phyloP scores from a whole-genome alignment of 2,329 filamentous ascomycete genomes.

The Fusarium redolens region DNA sequence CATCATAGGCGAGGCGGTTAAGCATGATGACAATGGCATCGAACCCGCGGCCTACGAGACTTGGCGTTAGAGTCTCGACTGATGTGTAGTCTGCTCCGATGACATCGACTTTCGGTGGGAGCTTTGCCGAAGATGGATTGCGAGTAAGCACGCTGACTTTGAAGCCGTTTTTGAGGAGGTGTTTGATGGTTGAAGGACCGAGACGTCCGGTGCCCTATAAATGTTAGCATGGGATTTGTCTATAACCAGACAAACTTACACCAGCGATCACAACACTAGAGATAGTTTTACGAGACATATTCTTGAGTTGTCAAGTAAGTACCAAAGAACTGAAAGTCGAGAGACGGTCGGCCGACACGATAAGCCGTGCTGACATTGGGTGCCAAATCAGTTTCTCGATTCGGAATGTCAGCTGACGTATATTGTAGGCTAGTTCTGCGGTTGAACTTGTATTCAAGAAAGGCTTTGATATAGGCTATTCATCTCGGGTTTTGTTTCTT shows the following conservation, averaged over 20 bases:
- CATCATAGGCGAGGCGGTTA: slow-evolving; percentile 1
- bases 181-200: neutral
- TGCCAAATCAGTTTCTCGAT: rapidly evolving
- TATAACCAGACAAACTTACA: neutral
- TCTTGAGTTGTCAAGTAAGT: rapidly evolving
- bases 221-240: rapidly evolving
- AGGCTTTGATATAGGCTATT: neutral
- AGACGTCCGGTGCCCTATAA: slow-evolving; percentile 9
- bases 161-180: neutral
- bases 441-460: neutral
- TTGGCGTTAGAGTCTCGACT: neutral
- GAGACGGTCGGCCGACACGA: rapidly evolving
- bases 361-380: neutral
- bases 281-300: neutral
- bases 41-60: neutral
- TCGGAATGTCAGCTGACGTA: neutral
- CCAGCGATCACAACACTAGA: neutral
- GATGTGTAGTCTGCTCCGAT: slow-evolving; percentile 12
- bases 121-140: neutral
- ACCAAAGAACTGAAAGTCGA: rapidly evolving
- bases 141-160: slow-evolving; percentile 11
- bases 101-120: rapidly evolving
- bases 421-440: rapidly evolving
- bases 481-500: rapidly evolving
- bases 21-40: slow-evolving; percentile 13